Evolutionary conservation across 2,329 filamentous ascomycete species (phyloP), one percentile per base, ranked within the genome.

Genomic region (Pseudocercospora ulei): DNA sequence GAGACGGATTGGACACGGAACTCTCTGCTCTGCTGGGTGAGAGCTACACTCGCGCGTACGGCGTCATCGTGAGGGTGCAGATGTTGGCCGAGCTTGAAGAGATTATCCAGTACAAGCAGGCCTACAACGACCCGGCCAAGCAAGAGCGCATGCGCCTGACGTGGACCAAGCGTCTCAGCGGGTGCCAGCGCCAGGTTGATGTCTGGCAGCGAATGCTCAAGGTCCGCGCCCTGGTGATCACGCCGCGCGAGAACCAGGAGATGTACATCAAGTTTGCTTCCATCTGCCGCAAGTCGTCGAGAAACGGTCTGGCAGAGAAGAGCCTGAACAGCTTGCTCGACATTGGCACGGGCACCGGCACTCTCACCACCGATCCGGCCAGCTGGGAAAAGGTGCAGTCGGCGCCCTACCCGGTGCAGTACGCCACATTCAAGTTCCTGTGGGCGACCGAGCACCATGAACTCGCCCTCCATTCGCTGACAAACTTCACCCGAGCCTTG

Each of bases 261-360:
- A 98, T 98, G 86, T 95, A 87, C 78, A 96, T 98, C 68, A 99
- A 98, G 60, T 98, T 95, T 60, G 84, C 90, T 55, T 98, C 96
- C 55, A 75, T 98, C 4, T 99, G 92, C 63, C 82, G 92, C 55
- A 99, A 98, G 63, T 94, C 88, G 28, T 82, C 85, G 41, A 81
- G 90, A 18, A 87, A 88, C 71, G 88, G 90, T 6, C 73, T 99
- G 33, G 90, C 90, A 1, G 90, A 98, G 65, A 92, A 94, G 65
- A 92, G 87, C 7, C 68, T 99, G 37, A 87, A 90, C 59, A 84
- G 85, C 45, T 70, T 98, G n/a, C 80, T 95, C 39, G 82, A 80
- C 17, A 52, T 59, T 14, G 70, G 73, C 12, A 69, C 72, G 20
- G 67, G 81, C 12, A 73, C 35, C 11, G 49, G 48, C n/a, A 56